A percentile compares a stretch with the other conserved stretches of the same genome.
These are phyloP conservation scores for Simmondsia chinensis DNA, from an alignment of 148 eudicot species.

Conservation along the genomic window DNA sequence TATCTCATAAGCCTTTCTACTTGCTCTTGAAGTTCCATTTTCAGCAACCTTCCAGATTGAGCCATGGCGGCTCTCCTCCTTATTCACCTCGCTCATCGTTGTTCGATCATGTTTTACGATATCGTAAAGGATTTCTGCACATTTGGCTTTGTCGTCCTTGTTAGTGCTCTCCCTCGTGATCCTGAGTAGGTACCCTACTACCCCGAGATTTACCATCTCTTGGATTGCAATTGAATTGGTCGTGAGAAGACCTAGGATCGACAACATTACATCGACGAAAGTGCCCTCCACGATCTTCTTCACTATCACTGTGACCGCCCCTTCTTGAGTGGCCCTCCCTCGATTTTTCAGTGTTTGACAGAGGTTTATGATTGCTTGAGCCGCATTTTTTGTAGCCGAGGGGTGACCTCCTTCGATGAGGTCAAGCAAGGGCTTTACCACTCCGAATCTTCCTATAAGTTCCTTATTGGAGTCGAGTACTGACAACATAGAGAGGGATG, in stretches of 20 bases:
- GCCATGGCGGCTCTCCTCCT: slow-evolving; percentile 48
- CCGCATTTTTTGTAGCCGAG: slow-evolving; percentile 37
- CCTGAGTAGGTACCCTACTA: slow-evolving; percentile 46
- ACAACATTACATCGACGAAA: slow-evolving; percentile 52
- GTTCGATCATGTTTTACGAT: slow-evolving; percentile 50
- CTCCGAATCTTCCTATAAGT: slow-evolving; percentile 25
- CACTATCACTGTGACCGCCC: slow-evolving; percentile 31
- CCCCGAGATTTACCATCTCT: slow-evolving; percentile 64
- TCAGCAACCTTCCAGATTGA: slow-evolving; percentile 64
- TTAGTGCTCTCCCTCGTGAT: slow-evolving; percentile 61
- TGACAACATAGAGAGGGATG: slow-evolving; percentile 35
- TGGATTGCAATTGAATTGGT: slow-evolving; percentile 57
- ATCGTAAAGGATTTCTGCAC: slow-evolving; percentile 50
- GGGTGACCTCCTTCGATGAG: slow-evolving; percentile 41
- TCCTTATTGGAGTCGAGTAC: slow-evolving; percentile 39
- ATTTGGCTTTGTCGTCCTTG: slow-evolving; percentile 69
- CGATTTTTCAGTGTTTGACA: slow-evolving; percentile 28
- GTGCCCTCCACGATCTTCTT: slow-evolving; percentile 25
- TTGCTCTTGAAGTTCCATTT: slow-evolving; percentile 77
- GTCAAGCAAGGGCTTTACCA: slow-evolving; percentile 31
- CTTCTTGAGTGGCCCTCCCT: slow-evolving; percentile 30
- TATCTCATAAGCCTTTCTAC: slow-evolving; percentile 75
- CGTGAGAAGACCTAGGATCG: slow-evolving; percentile 75
- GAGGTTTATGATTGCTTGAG: slow-evolving; percentile 35
- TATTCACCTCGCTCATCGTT: slow-evolving; percentile 64